A percentile compares a stretch with the other conserved stretches of the same genome.
These are phyloP conservation scores for Acanthamoeba lenticulata DNA, from an alignment of 208 protist genomes.

Conservation along the genomic window DNA sequence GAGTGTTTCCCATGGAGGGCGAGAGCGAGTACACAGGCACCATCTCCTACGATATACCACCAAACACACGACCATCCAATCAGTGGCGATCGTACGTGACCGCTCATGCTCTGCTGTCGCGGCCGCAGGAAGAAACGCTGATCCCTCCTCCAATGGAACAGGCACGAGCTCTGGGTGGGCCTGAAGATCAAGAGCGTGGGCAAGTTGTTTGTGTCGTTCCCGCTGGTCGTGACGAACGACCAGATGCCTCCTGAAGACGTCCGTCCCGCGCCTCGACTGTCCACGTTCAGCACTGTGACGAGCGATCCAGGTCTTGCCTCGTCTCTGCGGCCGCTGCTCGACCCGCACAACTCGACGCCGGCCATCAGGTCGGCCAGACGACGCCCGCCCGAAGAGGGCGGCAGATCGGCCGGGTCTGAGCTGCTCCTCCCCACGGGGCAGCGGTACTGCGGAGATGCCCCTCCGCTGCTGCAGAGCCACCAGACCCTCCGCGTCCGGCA, in stretches of 20 bases:
- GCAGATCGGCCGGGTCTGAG: not conserved
- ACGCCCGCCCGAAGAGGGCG: not conserved
- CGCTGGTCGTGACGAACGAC: not conserved
- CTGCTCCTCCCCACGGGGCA: too few species aligned
- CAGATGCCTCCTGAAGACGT: not conserved
- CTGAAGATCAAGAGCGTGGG: not conserved
- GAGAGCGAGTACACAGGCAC: not conserved
- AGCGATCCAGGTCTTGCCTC: not conserved
- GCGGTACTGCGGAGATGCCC: not conserved
- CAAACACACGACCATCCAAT: not conserved
- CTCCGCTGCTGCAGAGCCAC: not conserved
- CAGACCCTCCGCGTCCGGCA: not conserved
- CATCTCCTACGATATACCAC: not conserved
- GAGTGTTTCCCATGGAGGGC: conserved; percentile 3
- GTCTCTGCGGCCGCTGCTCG: not conserved
- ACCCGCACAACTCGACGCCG: not conserved
- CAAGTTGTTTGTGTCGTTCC: conserved; percentile 4
- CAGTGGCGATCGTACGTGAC: not conserved
- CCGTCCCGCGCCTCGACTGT: not conserved
- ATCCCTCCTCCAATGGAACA: not conserved
- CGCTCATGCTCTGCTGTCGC: not conserved
- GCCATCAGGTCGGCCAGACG: not conserved
- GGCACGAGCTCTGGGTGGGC: conserved; percentile 11
- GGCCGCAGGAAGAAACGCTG: not conserved
- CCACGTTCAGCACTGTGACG: not conserved